phyloP scores from a whole-genome alignment of 179 eudicot genomes.

The Spinacia oleracea region DNA sequence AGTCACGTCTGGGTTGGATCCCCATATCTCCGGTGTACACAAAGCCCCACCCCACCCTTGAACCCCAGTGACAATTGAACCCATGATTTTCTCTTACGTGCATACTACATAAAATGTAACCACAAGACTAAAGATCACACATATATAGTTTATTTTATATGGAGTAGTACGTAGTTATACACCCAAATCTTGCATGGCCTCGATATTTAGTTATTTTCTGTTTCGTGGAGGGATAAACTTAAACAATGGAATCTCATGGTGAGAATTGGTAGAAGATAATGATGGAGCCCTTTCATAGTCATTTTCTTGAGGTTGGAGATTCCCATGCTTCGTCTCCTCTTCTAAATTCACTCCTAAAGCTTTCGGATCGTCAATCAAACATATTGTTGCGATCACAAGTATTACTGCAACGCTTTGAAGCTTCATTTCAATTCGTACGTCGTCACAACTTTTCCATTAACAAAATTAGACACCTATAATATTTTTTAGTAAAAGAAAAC shows the following conservation, averaged over 20 bases:
- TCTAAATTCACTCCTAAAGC: not conserved
- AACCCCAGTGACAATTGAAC: too few relatives aligned
- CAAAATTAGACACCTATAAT: not conserved
- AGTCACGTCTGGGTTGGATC: too few relatives aligned
- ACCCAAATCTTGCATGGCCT: not conserved
- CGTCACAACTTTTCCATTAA: not conserved
- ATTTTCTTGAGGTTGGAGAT: too few relatives aligned
- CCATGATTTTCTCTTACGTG: too few relatives aligned
- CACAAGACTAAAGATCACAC: too few relatives aligned
- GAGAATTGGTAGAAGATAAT: not conserved
- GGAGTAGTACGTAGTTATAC: not conserved
- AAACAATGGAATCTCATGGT: constrained; percentile 8
- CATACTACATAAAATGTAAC: too few relatives aligned
- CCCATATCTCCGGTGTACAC: too few relatives aligned
- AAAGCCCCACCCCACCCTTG: too few relatives aligned
- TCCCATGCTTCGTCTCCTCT: not conserved
- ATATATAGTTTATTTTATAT: not conserved
- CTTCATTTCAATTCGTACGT: not conserved
- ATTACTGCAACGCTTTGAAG: not conserved
- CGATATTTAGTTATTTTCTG: not conserved
- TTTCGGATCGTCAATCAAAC: not conserved
- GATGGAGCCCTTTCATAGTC: not conserved
- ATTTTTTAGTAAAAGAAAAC: too few relatives aligned
- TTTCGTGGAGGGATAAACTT: constrained; percentile 1
- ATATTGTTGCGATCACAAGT: not conserved